Conservation (phyloP, 2,329 filamentous ascomycete species). For the Penicillium sp. region DNA sequence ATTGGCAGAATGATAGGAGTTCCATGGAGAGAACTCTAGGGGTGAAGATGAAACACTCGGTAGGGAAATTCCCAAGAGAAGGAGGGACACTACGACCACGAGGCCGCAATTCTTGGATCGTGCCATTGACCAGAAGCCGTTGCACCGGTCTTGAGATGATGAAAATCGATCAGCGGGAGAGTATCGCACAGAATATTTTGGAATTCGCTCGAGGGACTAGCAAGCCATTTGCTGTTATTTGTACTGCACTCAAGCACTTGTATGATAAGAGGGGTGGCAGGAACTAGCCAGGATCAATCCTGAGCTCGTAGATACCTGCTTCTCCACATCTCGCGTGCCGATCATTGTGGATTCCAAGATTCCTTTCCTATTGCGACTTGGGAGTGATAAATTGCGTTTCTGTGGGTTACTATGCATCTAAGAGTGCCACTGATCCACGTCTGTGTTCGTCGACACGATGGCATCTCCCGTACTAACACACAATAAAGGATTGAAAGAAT, state of each 20-base stretch:
- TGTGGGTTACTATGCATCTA: no score
- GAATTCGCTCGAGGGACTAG: conserved; percentile 12
- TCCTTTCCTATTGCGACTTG: neutral
- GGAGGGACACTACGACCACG: conserved; percentile 14
- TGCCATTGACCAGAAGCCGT: conserved; percentile 12
- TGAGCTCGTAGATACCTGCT: conserved; percentile 20
- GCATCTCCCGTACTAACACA: no score
- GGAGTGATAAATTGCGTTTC: neutral
- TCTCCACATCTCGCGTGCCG: conserved; percentile 25
- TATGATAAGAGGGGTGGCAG: neutral
- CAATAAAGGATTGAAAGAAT: no score
- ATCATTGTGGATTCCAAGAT: conserved; percentile 1
- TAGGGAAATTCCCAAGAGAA: conserved; percentile 19
- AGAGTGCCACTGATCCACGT: no score
- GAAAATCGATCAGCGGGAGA: neutral
- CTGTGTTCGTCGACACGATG: no score
- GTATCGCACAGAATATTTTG: neutral
- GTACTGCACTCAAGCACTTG: conserved; percentile 1
- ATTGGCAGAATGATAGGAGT: neutral
- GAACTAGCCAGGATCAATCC: conserved; percentile 1
- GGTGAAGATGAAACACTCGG: conserved; percentile 19
- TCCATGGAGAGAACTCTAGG: conserved; percentile 10
- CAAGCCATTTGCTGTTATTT: neutral
- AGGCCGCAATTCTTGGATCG: conserved; percentile 14
- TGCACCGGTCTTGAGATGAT: conserved; percentile 1